Percentiles rank a stretch among this genome's conserved stretches.
These are phyloP conservation scores for Pythium rishiriense DNA, from an alignment of 352 stramenopile species.

Conservation along the genomic window DNA sequence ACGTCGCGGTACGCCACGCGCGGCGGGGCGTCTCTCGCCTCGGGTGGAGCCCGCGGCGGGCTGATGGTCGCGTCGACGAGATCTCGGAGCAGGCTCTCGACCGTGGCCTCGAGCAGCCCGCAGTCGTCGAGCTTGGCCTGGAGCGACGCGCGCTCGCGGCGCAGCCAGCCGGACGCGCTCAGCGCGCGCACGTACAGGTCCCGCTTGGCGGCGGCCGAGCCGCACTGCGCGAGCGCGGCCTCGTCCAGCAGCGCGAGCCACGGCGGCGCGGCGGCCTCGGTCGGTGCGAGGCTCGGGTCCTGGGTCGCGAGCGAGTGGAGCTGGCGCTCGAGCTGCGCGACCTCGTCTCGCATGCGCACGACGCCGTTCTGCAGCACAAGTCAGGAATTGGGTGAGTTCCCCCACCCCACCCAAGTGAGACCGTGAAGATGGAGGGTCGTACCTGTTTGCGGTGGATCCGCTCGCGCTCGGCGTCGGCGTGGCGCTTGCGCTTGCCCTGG, in stretches of 20 bases:
- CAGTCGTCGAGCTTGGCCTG: slow-evolving; percentile 29
- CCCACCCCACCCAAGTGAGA: too few species aligned
- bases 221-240: not conserved
- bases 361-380: slow-evolving; percentile 16
- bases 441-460: slow-evolving; percentile 35
- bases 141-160: slow-evolving; percentile 25
- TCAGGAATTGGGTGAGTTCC: too few species aligned
- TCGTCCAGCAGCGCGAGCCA: slow-evolving; percentile 8
- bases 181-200: slow-evolving; percentile 30
- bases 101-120: slow-evolving; percentile 26
- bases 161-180: slow-evolving; percentile 24
- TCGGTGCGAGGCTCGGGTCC: too few species aligned
- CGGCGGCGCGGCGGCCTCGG: not conserved
- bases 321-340: slow-evolving; percentile 26
- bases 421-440: not conserved
- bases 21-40: not conserved
- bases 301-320: slow-evolving; percentile 14
- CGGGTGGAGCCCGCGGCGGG: slow-evolving; percentile 3
- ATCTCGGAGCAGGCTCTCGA: slow-evolving; percentile 31
- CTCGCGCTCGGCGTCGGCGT: slow-evolving; percentile 31
- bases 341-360: slow-evolving; percentile 28
- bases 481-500: slow-evolving; percentile 29
- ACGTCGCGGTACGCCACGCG: slow-evolving; percentile 25
- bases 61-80: slow-evolving; percentile 26
- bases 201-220: slow-evolving; percentile 1